These are phyloP conservation scores for Phytophthora agathidicida DNA, from an alignment of 352 stramenopile genomes.

Conservation along the genomic window DNA sequence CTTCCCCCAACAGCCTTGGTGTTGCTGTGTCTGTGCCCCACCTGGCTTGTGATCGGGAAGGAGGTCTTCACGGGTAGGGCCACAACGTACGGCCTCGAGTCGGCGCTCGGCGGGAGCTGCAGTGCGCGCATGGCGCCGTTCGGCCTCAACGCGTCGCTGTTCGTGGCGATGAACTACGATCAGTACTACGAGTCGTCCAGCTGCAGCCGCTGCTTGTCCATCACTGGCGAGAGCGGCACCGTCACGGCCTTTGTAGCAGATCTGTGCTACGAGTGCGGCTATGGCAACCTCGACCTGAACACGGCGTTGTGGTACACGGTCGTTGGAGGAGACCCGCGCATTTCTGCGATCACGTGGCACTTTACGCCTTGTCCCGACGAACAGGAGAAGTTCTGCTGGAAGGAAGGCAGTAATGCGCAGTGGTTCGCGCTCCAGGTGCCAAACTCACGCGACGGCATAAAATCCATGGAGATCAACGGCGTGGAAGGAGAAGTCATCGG, in stretches of 20 bases:
- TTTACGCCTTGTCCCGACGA: constrained; percentile 68
- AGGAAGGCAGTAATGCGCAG: constrained; percentile 67
- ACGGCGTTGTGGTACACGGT: constrained; percentile 59
- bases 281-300: constrained; percentile 72
- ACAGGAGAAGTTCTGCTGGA: constrained; percentile 69
- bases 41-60: constrained; percentile 13
- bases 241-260: constrained; percentile 62
- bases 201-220: constrained; percentile 63
- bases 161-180: constrained; percentile 69
- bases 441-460: constrained; percentile 58
- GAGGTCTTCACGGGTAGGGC: constrained; percentile 53
- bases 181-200: constrained; percentile 60
- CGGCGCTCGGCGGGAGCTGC: constrained; percentile 55
- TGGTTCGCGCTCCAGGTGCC: constrained; percentile 69
- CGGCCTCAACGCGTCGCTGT: constrained; percentile 48
- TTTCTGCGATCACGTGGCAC: constrained; percentile 59
- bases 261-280: constrained; percentile 67
- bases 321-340: constrained; percentile 55
- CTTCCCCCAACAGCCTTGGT: not conserved
- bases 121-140: constrained; percentile 52
- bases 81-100: constrained; percentile 56
- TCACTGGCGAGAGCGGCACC: constrained; percentile 50
- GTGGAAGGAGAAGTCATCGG: constrained; percentile 49
- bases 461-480: constrained; percentile 55
- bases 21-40: constrained; percentile 11